Evolutionary conservation across 2,329 filamentous ascomycete species (phyloP), one percentile per base, ranked within the genome.

Genomic region (Penicillium sclerotigenum): DNA sequence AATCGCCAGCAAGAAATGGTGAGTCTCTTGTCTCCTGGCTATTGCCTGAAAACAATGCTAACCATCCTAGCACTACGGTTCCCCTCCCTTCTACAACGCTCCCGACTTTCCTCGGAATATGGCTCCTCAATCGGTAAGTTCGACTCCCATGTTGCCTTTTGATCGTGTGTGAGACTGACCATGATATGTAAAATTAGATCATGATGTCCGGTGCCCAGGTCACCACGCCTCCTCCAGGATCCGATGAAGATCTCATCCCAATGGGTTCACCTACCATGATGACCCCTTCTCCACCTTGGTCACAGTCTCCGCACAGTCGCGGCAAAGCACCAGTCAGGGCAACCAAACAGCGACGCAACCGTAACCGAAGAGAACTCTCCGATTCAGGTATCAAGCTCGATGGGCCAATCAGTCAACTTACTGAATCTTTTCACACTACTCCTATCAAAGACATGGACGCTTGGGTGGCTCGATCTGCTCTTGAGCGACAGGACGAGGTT

Each of bases 391-490:
- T 57, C 26, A 42, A 52, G 2, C 29, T 70, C 10, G 45, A 57
- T 2, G 63, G 54, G 2, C 69, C 70, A 1, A 37, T 73, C 46
- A 72, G 70, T 45, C 56, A 67, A 36, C 28, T 69, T 29, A 70
- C 69, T 14, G 60, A 62, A 41, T 51, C 79, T 50, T 71, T 78
- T 4, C 61, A 74, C 52, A 80, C n/a, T 5, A 54, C 91, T 37
- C 81, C 84, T 0, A 79, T 95, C 47, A 83, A 83, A 48, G 87
- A 97, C 72, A 96, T 97, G 76, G 84, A 87, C 50, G 79, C 80
- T 26, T 96, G 89, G 79, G 91, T 95, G 34, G 85, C 87, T 65
- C 83, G 93, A 48, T 79, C 88, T 10, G 75, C 79, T 2, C 86
- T 90, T 54, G 81, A 81, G 7, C 84, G 93, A 54, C 80, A 79